Evolutionary conservation across 2,329 filamentous ascomycete genomes (phyloP).

Genomic region (Colletotrichum trifolii): DNA sequence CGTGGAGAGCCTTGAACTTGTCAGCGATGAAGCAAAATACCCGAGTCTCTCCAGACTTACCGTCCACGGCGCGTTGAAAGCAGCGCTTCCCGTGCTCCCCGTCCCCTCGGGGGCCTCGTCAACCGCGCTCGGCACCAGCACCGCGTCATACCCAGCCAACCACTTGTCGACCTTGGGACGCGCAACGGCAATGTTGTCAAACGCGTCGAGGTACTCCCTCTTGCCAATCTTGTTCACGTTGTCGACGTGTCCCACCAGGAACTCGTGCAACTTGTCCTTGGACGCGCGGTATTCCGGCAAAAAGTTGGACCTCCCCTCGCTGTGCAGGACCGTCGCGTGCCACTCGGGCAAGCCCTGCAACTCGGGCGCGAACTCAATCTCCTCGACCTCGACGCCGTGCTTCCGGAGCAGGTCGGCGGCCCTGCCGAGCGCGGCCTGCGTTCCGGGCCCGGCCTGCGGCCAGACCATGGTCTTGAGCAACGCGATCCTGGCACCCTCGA

Average conservation of each 20-base stretch:
- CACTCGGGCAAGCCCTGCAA: slow-evolving; percentile 62
- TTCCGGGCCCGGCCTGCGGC: slow-evolving; percentile 56
- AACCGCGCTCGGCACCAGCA: slow-evolving; percentile 66
- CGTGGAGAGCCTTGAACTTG: slow-evolving; percentile 63
- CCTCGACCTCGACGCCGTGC: slow-evolving; percentile 66
- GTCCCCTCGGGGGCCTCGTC: slow-evolving; percentile 67
- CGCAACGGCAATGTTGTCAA: slow-evolving; percentile 61
- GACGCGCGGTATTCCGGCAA: slow-evolving; percentile 62
- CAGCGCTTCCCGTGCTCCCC: slow-evolving; percentile 64
- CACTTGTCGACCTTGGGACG: slow-evolving; percentile 64
- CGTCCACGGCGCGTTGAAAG: slow-evolving; percentile 64
- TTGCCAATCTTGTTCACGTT: slow-evolving; percentile 56
- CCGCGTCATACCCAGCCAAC: slow-evolving; percentile 58
- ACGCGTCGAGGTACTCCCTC: slow-evolving; percentile 61
- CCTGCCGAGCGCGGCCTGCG: slow-evolving; percentile 52
- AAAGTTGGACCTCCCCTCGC: slow-evolving; percentile 65
- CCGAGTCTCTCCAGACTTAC: slow-evolving; percentile 48
- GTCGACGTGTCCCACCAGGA: slow-evolving; percentile 62
- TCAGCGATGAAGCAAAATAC: slow-evolving; percentile 22
- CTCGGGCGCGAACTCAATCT: slow-evolving; percentile 62
- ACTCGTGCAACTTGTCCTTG: slow-evolving; percentile 57
- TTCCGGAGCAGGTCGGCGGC: slow-evolving; percentile 52
- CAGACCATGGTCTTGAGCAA: slow-evolving; percentile 66
- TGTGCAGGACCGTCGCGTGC: slow-evolving; percentile 61
- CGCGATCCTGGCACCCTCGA: slow-evolving; percentile 64